These are phyloP conservation scores for Acorus gramineus DNA, from an alignment of 106 monocot species.

Conservation along the genomic window DNA sequence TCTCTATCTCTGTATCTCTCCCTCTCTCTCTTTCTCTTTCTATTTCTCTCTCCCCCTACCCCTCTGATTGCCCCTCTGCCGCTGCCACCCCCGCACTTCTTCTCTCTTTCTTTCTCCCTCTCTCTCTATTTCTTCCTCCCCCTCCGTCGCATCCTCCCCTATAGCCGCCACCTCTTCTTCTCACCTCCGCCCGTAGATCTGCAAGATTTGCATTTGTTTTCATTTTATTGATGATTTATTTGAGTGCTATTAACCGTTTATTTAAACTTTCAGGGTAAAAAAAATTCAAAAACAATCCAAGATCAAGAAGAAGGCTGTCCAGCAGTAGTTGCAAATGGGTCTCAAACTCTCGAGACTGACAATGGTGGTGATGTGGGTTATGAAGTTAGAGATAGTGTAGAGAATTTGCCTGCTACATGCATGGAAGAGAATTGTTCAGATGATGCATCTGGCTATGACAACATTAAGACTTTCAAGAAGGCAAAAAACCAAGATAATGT, in stretches of 20 bases:
- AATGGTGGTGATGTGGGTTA: slow-evolving; percentile 3
- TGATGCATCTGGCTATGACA: slow-evolving; percentile 20
- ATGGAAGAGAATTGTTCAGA: slow-evolving; percentile 24
- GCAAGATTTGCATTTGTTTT: not conserved
- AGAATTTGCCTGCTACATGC: slow-evolving; percentile 6
- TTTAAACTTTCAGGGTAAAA: slow-evolving; percentile 33
- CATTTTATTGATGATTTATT: not conserved
- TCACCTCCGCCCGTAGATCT: too few relatives aligned
- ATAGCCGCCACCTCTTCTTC: too few relatives aligned
- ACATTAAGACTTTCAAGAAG: slow-evolving; percentile 58
- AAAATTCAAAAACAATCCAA: slow-evolving; percentile 20
- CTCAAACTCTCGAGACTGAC: slow-evolving; percentile 15
- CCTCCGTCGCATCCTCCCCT: too few relatives aligned
- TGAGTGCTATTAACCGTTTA: not conserved
- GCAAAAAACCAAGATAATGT: slow-evolving; percentile 38
- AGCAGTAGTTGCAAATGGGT: slow-evolving; percentile 14
- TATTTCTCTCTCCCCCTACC: too few relatives aligned
- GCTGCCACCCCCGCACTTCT: too few relatives aligned
- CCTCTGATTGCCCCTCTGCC: too few relatives aligned
- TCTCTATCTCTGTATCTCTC: too few relatives aligned
- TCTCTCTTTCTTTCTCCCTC: too few relatives aligned
- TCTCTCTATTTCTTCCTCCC: too few relatives aligned
- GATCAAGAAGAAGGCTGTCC: slow-evolving; percentile 23
- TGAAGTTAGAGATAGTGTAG: not conserved
- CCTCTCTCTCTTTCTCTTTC: too few relatives aligned